Base-by-base conservation (phyloP, 257 asterid species). In the Cinchona pubescens region DNA sequence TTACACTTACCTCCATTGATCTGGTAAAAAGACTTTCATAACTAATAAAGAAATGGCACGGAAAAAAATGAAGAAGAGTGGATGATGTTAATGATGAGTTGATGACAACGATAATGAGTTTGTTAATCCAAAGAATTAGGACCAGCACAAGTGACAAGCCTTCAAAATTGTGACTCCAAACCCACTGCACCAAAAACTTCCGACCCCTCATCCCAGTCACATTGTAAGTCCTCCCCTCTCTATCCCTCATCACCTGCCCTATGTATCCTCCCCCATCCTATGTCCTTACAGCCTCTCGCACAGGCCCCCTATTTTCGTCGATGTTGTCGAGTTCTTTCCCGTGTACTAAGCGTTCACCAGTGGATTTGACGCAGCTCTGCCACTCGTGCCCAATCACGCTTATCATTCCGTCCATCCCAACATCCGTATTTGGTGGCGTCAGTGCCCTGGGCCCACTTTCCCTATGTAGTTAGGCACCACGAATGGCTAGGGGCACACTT, bases 311-410 rank as follows among this genome's bases (percentile, higher is more conserved):
- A 93, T 93, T 85, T 93, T 97, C 49, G 97, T 91, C 43, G 97
- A 97, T 40, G 96, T 91, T 77, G 90, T 90, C 9, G 98, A 97
- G 55, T 93, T 97, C 81, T 94, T 96, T 0, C 98, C 98, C 2
- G 98, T 97, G 72, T 94, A 94, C 97, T 97, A 94, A n/a, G 98
- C 98, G 76, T 94, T 94, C 46, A 94, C 86, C 68, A 94, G 81
- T n/a, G 98, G 98, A 21, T 94, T 94, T 60, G 97, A 91, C 7
- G 98, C 83, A 92, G 77, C 87, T 94, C 98, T 40, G 98, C 98
- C 77, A 93, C 84, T 93, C 98, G 82, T 94, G 98, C 35, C 82
- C 98, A 0, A 94, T 87, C 21, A 91, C 98, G 66, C 98, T 94
- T 29, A 94, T 82, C 98, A 94, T 94, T 35, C 97, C 97, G 80